A percentile compares a stretch with the other conserved stretches of the same genome.
These are phyloP conservation scores for Fraxinus excelsior DNA, from an alignment of 257 asterid genomes.

Conservation along the genomic window DNA sequence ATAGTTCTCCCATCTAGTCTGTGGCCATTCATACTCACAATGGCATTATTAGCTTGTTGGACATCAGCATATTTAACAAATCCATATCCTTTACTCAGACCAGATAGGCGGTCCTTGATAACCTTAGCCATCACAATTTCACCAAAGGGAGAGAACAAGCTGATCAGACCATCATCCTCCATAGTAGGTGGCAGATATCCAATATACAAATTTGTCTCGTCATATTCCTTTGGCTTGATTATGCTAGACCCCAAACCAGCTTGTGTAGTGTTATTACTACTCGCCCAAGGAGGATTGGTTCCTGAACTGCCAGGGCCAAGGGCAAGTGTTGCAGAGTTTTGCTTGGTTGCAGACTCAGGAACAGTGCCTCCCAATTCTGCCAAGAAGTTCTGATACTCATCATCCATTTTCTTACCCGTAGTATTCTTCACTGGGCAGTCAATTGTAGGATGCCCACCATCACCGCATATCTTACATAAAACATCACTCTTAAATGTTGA, in stretches of 20 bases:
- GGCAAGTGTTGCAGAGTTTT: constrained; percentile 58
- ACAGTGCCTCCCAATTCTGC: constrained; percentile 92
- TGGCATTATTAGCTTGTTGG: constrained; percentile 86
- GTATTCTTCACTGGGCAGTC: constrained; percentile 94
- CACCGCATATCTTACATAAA: constrained; percentile 90
- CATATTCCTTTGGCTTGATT: constrained; percentile 82
- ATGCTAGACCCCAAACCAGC: constrained; percentile 56
- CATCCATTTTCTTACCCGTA: constrained; percentile 98
- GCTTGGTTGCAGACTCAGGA: constrained; percentile 68
- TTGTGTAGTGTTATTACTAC: constrained; percentile 48
- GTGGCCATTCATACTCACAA: constrained; percentile 88
- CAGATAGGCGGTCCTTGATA: constrained; percentile 76
- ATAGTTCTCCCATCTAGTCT: constrained; percentile 92
- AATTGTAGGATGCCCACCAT: constrained; percentile 90
- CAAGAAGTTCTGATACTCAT: constrained; percentile 87
- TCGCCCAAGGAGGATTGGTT: constrained; percentile 83
- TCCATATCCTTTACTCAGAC: constrained; percentile 90
- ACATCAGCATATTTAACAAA: constrained; percentile 89
- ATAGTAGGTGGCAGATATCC: constrained; percentile 91
- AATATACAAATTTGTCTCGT: constrained; percentile 82
- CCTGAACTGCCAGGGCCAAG: constrained; percentile 68
- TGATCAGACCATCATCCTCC: constrained; percentile 85
- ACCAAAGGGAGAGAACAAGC: constrained; percentile 79
- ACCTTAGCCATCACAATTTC: constrained; percentile 98
- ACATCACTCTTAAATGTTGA: constrained; percentile 94